A percentile compares a stretch with the other conserved stretches of the same genome.
phyloP scores from a whole-genome alignment of 176 grass and related monocot genomes.

The Hsuehochloa calcarea region DNA sequence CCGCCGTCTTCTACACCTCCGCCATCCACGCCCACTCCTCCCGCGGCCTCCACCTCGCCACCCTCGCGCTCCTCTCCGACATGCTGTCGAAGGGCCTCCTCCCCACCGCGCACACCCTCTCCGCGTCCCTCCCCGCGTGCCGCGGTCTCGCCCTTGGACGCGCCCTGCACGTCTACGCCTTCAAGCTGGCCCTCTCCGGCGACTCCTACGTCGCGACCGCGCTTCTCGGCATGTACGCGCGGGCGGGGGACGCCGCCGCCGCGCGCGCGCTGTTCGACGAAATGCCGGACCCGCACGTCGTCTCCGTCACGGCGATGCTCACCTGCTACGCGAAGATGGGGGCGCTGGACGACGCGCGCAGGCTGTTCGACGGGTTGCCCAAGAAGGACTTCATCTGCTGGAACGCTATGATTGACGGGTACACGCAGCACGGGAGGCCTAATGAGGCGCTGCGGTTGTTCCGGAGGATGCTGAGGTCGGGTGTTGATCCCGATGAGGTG shows the following conservation, averaged over 20 bases:
- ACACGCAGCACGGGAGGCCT: conserved; percentile 64
- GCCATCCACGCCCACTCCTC: conserved; percentile 34
- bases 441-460: conserved; percentile 62
- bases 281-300: conserved; percentile 62
- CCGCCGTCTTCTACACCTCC: conserved; percentile 71
- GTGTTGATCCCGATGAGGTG: conserved; percentile 51
- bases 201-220: conserved; percentile 79
- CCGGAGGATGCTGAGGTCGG: conserved; percentile 64
- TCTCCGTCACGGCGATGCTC: conserved; percentile 86
- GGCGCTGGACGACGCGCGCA: conserved; percentile 49
- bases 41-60: conserved; percentile 41
- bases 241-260: conserved; percentile 53
- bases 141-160: conserved; percentile 43
- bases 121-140: conserved; percentile 70
- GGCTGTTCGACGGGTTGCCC: conserved; percentile 59
- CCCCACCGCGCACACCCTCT: conserved; percentile 69
- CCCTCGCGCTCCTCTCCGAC: conserved; percentile 69
- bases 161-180: conserved; percentile 67
- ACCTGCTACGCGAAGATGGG: conserved; percentile 78
- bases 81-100: conserved; percentile 58
- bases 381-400: conserved; percentile 74
- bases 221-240: conserved; percentile 88
- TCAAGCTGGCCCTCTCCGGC: conserved; percentile 58
- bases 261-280: conserved; percentile 71
- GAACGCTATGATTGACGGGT: conserved; percentile 97